Conservation (phyloP, 2,329 filamentous ascomycete genomes). For the Fusarium sp. region DNA sequence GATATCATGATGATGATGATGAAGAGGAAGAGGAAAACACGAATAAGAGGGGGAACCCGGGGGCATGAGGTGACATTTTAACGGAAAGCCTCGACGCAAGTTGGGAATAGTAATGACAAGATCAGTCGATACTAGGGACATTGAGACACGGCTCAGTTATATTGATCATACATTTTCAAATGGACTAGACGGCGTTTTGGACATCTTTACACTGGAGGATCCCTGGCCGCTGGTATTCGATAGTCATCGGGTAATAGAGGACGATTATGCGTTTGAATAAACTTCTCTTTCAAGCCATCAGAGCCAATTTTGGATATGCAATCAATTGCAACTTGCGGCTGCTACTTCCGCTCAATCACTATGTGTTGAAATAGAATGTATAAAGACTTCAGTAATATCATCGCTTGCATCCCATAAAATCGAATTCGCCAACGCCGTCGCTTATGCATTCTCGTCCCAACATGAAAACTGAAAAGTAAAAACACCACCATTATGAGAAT, state of each 20-base stretch:
- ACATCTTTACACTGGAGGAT: conserved; percentile 7
- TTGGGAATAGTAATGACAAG: conserved; percentile 4
- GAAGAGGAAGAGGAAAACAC: conserved; percentile 43
- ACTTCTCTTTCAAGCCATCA: conserved; percentile 2
- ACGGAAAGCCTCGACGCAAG: conserved; percentile 5
- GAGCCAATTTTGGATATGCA: conserved; percentile 37
- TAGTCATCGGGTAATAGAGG: conserved; percentile 12
- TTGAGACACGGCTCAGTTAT: neutral
- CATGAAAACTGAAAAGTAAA: conserved; percentile 22
- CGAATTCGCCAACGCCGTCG: conserved; percentile 47
- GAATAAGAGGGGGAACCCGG: conserved; percentile 28
- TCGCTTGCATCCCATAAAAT: conserved; percentile 32
- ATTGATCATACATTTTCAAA: neutral
- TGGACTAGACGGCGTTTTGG: conserved; percentile 42
- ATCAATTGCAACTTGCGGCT: conserved; percentile 19
- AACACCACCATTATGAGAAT: conserved; percentile 25
- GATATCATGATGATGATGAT: conserved; percentile 50
- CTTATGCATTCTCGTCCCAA: conserved; percentile 40
- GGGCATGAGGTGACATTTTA: neutral
- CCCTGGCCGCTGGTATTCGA: neutral
- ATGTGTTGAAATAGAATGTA: neutral
- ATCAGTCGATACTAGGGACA: neutral
- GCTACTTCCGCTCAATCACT: neutral
- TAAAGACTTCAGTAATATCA: conserved; percentile 10
- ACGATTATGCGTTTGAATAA: conserved; percentile 2